Percentiles rank a stretch among this genome's conserved stretches.
phyloP scores from a whole-genome alignment of 2,329 filamentous ascomycete species.

The Fusarium oxysporum region DNA sequence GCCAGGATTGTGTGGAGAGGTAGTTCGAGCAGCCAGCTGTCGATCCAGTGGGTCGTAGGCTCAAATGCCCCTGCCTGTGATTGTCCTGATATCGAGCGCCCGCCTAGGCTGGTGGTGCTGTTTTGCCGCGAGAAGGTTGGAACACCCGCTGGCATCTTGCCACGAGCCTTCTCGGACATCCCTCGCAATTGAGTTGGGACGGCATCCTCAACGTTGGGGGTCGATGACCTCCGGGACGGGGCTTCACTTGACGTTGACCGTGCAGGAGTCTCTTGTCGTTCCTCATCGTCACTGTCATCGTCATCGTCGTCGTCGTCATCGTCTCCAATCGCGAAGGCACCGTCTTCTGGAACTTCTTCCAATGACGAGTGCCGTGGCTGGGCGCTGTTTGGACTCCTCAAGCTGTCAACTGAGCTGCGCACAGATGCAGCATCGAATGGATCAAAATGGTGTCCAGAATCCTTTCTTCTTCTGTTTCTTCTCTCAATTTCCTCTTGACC shows the following conservation, averaged over 20 bases:
- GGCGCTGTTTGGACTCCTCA: slow-evolving; percentile 66
- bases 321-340: slow-evolving; percentile 88
- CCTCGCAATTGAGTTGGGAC: slow-evolving; percentile 85
- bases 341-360: slow-evolving; percentile 67
- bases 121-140: slow-evolving; percentile 91
- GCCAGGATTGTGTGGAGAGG: slow-evolving; percentile 88
- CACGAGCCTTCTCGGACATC: slow-evolving; percentile 97
- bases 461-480: slow-evolving; percentile 76
- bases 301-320: slow-evolving; percentile 65
- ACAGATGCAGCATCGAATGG: slow-evolving; percentile 61
- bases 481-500: slow-evolving; percentile 92
- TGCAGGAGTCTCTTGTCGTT: slow-evolving; percentile 66
- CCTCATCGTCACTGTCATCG: slow-evolving; percentile 64
- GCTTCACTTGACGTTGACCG: slow-evolving; percentile 73
- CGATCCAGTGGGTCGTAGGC: slow-evolving; percentile 87
- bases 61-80: slow-evolving; percentile 74
- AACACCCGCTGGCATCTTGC: slow-evolving; percentile 90
- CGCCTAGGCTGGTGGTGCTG: slow-evolving; percentile 83
- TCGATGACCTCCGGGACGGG: slow-evolving; percentile 74
- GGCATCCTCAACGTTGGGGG: slow-evolving; percentile 77
- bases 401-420: slow-evolving; percentile 75
- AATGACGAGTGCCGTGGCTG: slow-evolving; percentile 44
- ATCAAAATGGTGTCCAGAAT: slow-evolving; percentile 64
- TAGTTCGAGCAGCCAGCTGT: slow-evolving; percentile 91
- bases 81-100: slow-evolving; percentile 69